Conservation (phyloP, 2,329 filamentous ascomycete species). For the Exserohilum turcica region DNA sequence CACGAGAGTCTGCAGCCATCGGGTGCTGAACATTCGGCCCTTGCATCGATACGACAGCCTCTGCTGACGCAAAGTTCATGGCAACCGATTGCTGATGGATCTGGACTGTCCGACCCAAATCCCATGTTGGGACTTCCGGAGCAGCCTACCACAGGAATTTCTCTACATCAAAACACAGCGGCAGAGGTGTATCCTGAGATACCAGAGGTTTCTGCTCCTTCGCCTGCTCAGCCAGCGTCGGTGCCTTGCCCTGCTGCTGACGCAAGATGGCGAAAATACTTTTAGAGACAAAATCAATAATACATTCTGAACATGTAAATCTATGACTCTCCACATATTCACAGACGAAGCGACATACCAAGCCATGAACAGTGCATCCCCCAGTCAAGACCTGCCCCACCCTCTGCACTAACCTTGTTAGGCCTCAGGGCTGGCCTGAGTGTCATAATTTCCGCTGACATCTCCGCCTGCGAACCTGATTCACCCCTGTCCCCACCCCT, state of each 20-base stretch:
- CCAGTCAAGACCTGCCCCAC: background rate
- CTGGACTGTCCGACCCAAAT: background rate
- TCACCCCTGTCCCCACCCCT: background rate
- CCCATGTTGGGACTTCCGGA: background rate
- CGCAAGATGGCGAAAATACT: constrained; percentile 24
- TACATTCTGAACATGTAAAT: background rate
- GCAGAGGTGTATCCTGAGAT: background rate
- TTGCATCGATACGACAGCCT: background rate
- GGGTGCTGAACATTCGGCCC: background rate
- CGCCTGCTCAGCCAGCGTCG: background rate
- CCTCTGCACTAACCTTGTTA: background rate
- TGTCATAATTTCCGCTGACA: background rate
- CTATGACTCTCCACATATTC: background rate
- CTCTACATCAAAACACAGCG: background rate
- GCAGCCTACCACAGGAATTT: background rate
- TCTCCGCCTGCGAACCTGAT: background rate
- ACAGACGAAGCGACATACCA: background rate
- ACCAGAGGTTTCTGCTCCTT: background rate
- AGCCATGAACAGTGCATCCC: background rate
- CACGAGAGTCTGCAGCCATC: constrained; percentile 3
- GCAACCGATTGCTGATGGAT: constrained; percentile 1
- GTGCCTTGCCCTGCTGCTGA: background rate
- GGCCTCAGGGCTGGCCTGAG: background rate
- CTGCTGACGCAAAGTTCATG: constrained; percentile 1
- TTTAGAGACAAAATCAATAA: constrained; percentile 5